Conservation (phyloP, 2,329 filamentous ascomycete genomes). For the Colletotrichum cordylinicola region DNA sequence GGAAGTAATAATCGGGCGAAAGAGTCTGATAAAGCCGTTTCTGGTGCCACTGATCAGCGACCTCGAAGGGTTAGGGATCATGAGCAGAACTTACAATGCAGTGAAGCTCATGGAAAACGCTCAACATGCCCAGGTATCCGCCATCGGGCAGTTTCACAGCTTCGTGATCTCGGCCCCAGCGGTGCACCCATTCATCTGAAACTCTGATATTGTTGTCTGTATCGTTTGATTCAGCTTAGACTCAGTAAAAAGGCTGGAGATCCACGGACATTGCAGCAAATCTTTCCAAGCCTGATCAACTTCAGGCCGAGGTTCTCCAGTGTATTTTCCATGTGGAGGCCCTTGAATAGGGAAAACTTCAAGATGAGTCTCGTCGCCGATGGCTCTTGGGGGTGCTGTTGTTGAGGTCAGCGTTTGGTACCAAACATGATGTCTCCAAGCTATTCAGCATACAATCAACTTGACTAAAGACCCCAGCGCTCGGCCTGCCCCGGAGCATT, state of each 20-base stretch:
- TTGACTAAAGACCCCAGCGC: not conserved
- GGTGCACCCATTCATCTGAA: conserved; percentile 12
- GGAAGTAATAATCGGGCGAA: conserved; percentile 14
- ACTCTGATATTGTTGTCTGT: conserved; percentile 19
- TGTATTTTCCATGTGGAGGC: conserved; percentile 17
- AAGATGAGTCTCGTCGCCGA: conserved; percentile 11
- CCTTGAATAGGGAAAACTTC: conserved; percentile 17
- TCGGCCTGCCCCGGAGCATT: not conserved
- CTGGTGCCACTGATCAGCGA: not conserved
- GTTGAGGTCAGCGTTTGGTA: not conserved
- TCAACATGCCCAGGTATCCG: conserved; percentile 20
- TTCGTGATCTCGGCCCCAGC: conserved; percentile 16
- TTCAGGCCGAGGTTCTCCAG: conserved; percentile 11
- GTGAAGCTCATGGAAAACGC: conserved; percentile 19
- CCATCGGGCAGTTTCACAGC: conserved; percentile 17
- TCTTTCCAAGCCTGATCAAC: conserved; percentile 19
- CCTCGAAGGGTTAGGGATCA: not conserved
- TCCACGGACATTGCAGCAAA: conserved; percentile 1
- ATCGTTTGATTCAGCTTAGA: not conserved
- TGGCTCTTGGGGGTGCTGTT: not conserved
- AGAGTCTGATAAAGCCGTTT: conserved; percentile 19
- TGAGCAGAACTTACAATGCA: not conserved
- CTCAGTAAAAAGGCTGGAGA: not conserved
- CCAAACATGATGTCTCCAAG: too few relatives aligned
- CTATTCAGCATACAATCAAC: not conserved